Evolutionary conservation across 1,139 yeast species (phyloP).

Genomic region (Sugiyamaella neomexicana): DNA sequence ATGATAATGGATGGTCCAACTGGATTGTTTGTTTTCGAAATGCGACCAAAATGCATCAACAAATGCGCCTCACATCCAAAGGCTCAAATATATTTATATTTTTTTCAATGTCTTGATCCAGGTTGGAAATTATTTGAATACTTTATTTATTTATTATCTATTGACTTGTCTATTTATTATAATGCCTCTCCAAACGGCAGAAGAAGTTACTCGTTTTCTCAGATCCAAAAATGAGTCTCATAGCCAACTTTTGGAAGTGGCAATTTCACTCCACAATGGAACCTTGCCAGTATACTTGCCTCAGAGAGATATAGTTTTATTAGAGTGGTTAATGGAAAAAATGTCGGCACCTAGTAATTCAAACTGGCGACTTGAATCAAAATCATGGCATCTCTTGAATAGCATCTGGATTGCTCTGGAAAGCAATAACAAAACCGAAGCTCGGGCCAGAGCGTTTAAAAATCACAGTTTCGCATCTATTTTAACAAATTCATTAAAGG

Average conservation of each 20-base stretch:
- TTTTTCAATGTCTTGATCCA: not conserved
- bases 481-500: slow-evolving; percentile 20
- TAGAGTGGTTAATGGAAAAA: slow-evolving; percentile 68
- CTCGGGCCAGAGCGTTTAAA: slow-evolving; percentile 23
- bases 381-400: slow-evolving; percentile 23
- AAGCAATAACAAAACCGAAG: slow-evolving; percentile 17
- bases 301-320: slow-evolving; percentile 55
- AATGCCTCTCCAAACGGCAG: slow-evolving; percentile 43
- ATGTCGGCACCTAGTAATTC: slow-evolving; percentile 35
- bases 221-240: slow-evolving; percentile 52
- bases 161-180: not conserved
- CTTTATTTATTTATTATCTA: not conserved
- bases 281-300: slow-evolving; percentile 56
- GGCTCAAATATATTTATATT: slow-evolving; percentile 14
- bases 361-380: slow-evolving; percentile 21
- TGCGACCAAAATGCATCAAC: not conserved
- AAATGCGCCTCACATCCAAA: not conserved
- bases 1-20: not conserved
- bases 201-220: slow-evolving; percentile 61
- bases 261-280: slow-evolving; percentile 47
- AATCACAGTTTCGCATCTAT: slow-evolving; percentile 26
- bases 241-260: slow-evolving; percentile 47
- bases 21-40: slow-evolving; percentile 7
- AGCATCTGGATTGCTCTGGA: slow-evolving; percentile 22
- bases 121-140: not conserved